A percentile compares a stretch with the other conserved stretches of the same genome.
phyloP scores from a whole-genome alignment of 2,329 filamentous ascomycete species.

The Ophiostoma tasmaniense region DNA sequence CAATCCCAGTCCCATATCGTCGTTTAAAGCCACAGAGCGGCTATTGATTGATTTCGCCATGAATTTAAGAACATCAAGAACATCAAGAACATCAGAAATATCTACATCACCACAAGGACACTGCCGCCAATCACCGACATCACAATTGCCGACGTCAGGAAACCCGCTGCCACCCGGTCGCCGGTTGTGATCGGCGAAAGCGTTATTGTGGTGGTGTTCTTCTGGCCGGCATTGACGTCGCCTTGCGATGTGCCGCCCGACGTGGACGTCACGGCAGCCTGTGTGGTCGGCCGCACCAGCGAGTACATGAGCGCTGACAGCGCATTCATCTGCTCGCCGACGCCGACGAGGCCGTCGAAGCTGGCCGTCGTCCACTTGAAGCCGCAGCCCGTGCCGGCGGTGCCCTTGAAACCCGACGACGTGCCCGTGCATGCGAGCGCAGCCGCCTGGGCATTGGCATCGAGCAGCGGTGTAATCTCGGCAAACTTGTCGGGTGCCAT shows the following conservation, averaged over 20 bases:
- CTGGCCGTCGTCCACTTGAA: slow-evolving; percentile 49
- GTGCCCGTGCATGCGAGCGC: slow-evolving; percentile 43
- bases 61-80: too few species aligned
- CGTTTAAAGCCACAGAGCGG: background rate
- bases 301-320: slow-evolving; percentile 55
- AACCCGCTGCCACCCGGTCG: slow-evolving; percentile 49
- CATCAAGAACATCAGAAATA: too few species aligned
- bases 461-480: slow-evolving; percentile 43
- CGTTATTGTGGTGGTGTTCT: slow-evolving; percentile 23
- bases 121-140: slow-evolving; percentile 42
- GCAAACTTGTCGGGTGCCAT: slow-evolving; percentile 45
- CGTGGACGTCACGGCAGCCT: slow-evolving; percentile 39
- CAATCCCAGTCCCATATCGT: background rate
- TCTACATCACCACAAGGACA: slow-evolving; percentile 39
- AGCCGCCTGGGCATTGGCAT: slow-evolving; percentile 44
- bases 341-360: slow-evolving; percentile 54
- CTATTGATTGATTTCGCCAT: background rate
- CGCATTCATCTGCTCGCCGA: slow-evolving; percentile 63
- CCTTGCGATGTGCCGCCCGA: slow-evolving; percentile 54
- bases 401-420: slow-evolving; percentile 36
- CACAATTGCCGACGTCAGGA: slow-evolving; percentile 44
- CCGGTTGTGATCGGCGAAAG: slow-evolving; percentile 35
- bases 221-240: slow-evolving; percentile 38
- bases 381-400: slow-evolving; percentile 55
- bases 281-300: slow-evolving; percentile 36